A percentile compares a stretch with the other conserved stretches of the same genome.
Conservation (phyloP, 2,329 filamentous ascomycete species). For the Alternaria alternata region DNA sequence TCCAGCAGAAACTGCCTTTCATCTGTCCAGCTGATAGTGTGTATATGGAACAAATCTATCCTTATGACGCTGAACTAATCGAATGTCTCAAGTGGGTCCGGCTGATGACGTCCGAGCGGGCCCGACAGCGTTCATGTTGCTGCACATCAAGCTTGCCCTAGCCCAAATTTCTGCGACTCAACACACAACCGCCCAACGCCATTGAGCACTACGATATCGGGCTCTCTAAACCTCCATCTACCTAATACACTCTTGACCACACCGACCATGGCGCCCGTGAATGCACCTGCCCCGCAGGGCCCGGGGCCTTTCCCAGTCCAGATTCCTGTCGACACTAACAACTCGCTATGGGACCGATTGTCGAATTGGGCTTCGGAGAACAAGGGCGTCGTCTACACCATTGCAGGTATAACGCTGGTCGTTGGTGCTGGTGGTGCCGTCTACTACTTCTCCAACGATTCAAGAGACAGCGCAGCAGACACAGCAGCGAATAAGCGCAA, state of each 20-base stretch:
- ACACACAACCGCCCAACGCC: conserved; percentile 23
- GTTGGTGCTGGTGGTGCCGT: conserved; percentile 90
- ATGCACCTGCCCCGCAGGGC: conserved; percentile 38
- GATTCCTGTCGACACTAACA: conserved; percentile 52
- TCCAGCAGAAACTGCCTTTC: no score
- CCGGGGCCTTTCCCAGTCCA: conserved; percentile 49
- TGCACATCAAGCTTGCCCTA: conserved; percentile 9
- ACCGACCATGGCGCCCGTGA: conserved; percentile 41
- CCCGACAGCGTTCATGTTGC: conserved; percentile 9
- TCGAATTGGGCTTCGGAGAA: conserved; percentile 94
- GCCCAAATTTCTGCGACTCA: conserved; percentile 24
- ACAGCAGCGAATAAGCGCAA: conserved; percentile 66
- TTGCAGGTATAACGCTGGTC: conserved; percentile 91
- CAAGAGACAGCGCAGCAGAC: conserved; percentile 50
- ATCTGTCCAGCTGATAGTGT: no score
- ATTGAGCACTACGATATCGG: conserved; percentile 22
- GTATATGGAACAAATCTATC: no score
- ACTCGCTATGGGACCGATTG: conserved; percentile 87
- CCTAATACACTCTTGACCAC: conserved; percentile 10
- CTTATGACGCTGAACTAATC: no score
- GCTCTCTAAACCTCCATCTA: conserved; percentile 9
- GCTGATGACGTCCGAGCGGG: not conserved
- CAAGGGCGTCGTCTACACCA: conserved; percentile 94
- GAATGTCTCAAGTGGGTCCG: not conserved
- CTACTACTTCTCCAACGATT: conserved; percentile 77